Evolutionary conservation across 305 asterid genomes (phyloP).

Genomic region (Fraxinus floribunda): DNA sequence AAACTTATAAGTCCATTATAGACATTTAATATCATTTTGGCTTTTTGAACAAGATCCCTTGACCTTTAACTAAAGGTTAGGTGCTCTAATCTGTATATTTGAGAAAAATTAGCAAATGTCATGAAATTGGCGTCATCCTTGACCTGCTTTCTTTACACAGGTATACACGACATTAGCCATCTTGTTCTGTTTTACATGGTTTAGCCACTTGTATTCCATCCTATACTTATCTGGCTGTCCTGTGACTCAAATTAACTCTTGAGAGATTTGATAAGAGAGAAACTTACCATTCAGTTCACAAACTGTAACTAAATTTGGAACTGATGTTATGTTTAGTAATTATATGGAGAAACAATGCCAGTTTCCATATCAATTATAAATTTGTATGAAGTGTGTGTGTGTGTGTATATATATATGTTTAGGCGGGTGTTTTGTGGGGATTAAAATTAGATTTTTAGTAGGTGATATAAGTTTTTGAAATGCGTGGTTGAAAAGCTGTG

Average conservation of each 20-base stretch:
- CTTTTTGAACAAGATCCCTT: not conserved
- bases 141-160: not conserved
- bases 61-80: not conserved
- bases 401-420: no score
- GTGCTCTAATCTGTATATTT: not conserved
- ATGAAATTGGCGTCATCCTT: not conserved
- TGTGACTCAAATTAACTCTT: not conserved
- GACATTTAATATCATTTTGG: not conserved
- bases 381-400: not conserved
- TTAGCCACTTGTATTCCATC: not conserved
- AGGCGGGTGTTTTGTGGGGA: not conserved
- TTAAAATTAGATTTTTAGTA: no score
- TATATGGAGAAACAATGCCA: not conserved
- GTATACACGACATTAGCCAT: not conserved
- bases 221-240: not conserved
- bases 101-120: not conserved
- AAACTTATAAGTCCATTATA: not conserved
- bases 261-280: not conserved
- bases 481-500: no score
- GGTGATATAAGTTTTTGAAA: no score
- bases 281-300: not conserved
- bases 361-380: not conserved
- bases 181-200: not conserved
- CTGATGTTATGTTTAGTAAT: not conserved
- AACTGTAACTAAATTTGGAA: not conserved